Evolutionary conservation across 768 basidiomycete species (phyloP), one percentile per base, ranked within the genome.

Genomic region (Mrakia blollopis): DNA sequence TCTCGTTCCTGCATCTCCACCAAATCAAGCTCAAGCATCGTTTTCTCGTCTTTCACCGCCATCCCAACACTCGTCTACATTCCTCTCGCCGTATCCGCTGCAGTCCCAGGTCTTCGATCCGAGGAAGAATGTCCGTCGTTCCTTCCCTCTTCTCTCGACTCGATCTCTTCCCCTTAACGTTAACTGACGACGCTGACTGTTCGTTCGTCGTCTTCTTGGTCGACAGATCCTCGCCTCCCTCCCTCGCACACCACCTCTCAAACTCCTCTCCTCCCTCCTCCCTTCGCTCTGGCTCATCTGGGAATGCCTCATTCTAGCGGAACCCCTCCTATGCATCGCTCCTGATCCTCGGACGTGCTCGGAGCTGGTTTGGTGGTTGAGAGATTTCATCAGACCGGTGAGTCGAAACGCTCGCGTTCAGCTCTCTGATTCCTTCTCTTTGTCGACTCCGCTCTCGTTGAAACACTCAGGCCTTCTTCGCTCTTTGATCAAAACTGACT

Each of bases 291-390:
- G 77, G 77, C 63, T 78, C 32, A 79, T 87, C 73, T 99, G 96
- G 96, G 96, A 99, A 83, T 94, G 94, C 74, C 85, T 98, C 0
- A 87, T 98, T 0, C 86, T 98, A 14, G 92, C 91, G 78, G 95
- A 99, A 81, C 77, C 96, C 0, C 87, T 99, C 10, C 84, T 98
- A 28, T 86, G 98, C 39, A 94, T 91, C 79, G 91, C 91, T 4
- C 83, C 88, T 1, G 93, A 95, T 28, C 88, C 91, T 0, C 87
- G 89, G 81, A 92, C 91, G 0, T 94, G 92, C 79, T 83, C 83
- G 1, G 91, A 93, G 80, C 91, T 92, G 25, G 86, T 98, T 7
- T 94, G 93, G 93, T 96, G 93, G 91, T 84, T 99, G 25, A 87
- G 92, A 32, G 93, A 96, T 81, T 85, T 98, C 14, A 80, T 97